Percentiles rank a stretch among this genome's conserved stretches.
phyloP scores from a whole-genome alignment of 2,329 filamentous ascomycete genomes.

The Aureobasidium vineae region DNA sequence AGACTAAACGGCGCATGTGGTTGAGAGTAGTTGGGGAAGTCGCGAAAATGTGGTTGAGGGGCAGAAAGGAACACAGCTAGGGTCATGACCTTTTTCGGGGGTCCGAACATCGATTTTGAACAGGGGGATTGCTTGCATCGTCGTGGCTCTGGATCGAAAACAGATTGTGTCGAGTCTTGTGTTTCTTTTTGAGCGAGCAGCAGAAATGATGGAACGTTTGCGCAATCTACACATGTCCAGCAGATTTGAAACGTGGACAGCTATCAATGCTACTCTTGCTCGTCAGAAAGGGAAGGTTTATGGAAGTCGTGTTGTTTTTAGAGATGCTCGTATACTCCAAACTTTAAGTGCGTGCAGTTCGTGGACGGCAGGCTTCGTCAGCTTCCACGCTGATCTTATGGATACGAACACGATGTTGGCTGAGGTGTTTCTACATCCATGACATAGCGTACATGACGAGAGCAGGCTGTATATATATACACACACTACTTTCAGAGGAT shows the following conservation, averaged over 20 bases:
- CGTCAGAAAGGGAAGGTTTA: not conserved
- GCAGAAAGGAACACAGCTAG: not conserved
- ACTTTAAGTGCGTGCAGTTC: not conserved
- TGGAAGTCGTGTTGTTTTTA: not conserved
- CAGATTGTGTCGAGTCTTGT: not conserved
- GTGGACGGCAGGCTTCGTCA: slow-evolving; percentile 6
- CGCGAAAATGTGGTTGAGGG: slow-evolving; percentile 4
- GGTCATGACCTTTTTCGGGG: not conserved
- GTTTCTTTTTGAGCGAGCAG: not conserved
- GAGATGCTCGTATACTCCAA: slow-evolving; percentile 13
- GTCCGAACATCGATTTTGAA: slow-evolving; percentile 1
- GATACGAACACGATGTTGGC: slow-evolving; percentile 1
- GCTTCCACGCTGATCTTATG: slow-evolving; percentile 2
- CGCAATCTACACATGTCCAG: not conserved
- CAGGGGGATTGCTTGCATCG: not conserved
- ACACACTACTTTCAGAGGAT: not conserved
- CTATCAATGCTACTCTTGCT: not conserved
- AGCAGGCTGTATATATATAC: not conserved
- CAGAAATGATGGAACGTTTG: slow-evolving; percentile 8
- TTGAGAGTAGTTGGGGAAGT: not conserved
- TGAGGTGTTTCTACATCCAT: not conserved
- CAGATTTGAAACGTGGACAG: slow-evolving; percentile 12
- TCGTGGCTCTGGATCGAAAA: not conserved
- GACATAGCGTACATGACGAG: not conserved
- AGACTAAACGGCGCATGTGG: not conserved